Evolutionary conservation across 306 rosid species (phyloP).

Genomic region (Prunus persica): Prunus_persica_NCBIv2 NC_034009.1:35706001-35706500

Average conservation of each 20-base stretch:
- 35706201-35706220: constrained; percentile 42
- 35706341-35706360: constrained; percentile 47
- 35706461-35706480: constrained; percentile 42
- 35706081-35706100: constrained; percentile 32
- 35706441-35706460: constrained; percentile 45
- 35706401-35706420: constrained; percentile 32
- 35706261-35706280: constrained; percentile 35
- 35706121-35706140: constrained; percentile 45
- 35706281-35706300: constrained; percentile 23
- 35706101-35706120: constrained; percentile 36
- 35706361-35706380: constrained; percentile 41
- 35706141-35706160: constrained; percentile 47
- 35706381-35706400: constrained; percentile 40
- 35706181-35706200: constrained; percentile 58
- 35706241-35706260: constrained; percentile 40
- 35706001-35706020: constrained; percentile 38
- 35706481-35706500: constrained; percentile 47
- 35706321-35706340: constrained; percentile 48
- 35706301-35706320: constrained; percentile 40
- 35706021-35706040: constrained; percentile 42
- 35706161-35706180: constrained; percentile 38
- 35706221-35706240: constrained; percentile 42
- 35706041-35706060: constrained; percentile 36
- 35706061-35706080: constrained; percentile 40
- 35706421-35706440: constrained; percentile 50